Base-by-base conservation (phyloP, 345 rosid species). In the Arabidopsis arenosa region DNA sequence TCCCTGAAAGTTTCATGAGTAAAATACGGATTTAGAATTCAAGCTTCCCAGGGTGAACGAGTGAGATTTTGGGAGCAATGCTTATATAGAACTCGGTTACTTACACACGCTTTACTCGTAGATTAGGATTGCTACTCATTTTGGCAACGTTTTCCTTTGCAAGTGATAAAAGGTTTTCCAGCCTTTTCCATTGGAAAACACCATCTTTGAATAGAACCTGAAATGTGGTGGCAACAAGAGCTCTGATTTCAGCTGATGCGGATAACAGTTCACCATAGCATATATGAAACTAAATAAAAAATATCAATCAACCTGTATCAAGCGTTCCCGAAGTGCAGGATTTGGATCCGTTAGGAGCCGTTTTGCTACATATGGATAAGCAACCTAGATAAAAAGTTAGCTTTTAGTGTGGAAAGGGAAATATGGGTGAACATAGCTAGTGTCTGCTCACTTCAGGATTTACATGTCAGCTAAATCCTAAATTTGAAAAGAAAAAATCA, bases 291-390 rank as follows among this genome's bases (percentile, higher is more conserved):
- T 53, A 60, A 52, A 47, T 65, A 32, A 35, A 55, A 71, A 61
- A 6, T 21, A 18, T 64, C 35, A 68, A 11, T 75, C 75, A 12
- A 91, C 98, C 98, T 94, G 97, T 83, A 94, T 86, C 57, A 94
- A 88, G 64, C 97, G 97, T 76, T 94, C 93, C 7, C 97, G 92
- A 28, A 94, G 96, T 72, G 98, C 97, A 26, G 97, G 98, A 80
- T 94, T 85, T 63, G 98, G 98, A 79, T 94, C 98, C 45, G 98
- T 92, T 59, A 94, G 83, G 63, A 94, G 90, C 55, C 98, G 96
- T 85, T 94, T 94, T 32, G 97, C 98, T 69, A 94, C 86, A 80
- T 92, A 94, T 68, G 98, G 98, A 82, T 94, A 94, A 26, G 98
- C 98, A 80, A 94, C 98, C 98, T 94, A 77, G 48, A 35, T 23